Evolutionary conservation across 805 yeast species (phyloP), one percentile per base, ranked within the genome.

Genomic region (Cyberlindnera mississippiensis): DNA sequence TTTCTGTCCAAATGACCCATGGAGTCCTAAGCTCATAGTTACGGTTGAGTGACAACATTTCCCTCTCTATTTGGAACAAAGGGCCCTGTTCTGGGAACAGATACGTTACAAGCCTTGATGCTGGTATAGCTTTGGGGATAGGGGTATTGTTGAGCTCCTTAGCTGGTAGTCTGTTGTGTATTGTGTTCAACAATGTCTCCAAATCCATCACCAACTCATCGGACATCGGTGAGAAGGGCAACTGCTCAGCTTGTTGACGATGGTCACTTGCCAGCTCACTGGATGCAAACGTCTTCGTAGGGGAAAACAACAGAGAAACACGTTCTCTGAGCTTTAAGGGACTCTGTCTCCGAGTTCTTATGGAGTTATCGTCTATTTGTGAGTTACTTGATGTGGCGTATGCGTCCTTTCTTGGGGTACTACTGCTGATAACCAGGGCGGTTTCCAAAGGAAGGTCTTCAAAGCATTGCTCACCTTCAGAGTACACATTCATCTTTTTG

Each of bases 181-280:
- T 44, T 6, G 47, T 44, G 34, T 40, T 44, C 36, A 44, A 37
- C 30, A 44, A 29, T 2, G 44, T 44, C 28, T 36, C 36, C 11
- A 40, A 6, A 9, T 39, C 47, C 6, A 3, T 19, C 17, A 12
- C 17, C 12, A 16, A 6, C 17, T 22, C 37, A 14, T 35, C 40
- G 15, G n/a, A n/a, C n/a, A n/a, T n/a, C n/a, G n/a, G n/a, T n/a
- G n/a, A n/a, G n/a, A n/a, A n/a, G n/a, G n/a, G n/a, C n/a, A n/a
- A n/a, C n/a, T n/a, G n/a, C n/a, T n/a, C n/a, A n/a, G n/a, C n/a
- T n/a, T n/a, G n/a, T n/a, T n/a, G n/a, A n/a, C n/a, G n/a, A n/a
- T n/a, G n/a, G n/a, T n/a, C 10, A 8, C 19, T 8, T 7, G 22
- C 9, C 20, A 7, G 16, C 28, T 6, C 13, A 15, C 11, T 8